Evolutionary conservation across 1,139 yeast genomes (phyloP), one percentile per base, ranked within the genome.

Genomic region (Blastobotrys apis): DNA sequence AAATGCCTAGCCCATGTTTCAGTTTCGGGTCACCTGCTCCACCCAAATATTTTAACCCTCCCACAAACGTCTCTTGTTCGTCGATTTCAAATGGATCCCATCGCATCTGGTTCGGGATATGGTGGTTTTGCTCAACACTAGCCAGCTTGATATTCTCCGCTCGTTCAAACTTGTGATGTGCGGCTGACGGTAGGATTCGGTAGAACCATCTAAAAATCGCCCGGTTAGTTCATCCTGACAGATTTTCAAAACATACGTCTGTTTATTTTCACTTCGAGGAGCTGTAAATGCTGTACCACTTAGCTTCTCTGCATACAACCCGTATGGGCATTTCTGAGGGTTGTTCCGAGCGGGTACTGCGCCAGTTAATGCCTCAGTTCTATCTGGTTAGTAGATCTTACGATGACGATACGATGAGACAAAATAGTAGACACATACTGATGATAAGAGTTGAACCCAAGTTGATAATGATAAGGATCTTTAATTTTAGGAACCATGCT

Each of bases 221-320:
- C 16, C 6, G 10, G 32, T 29, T 29, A 29, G 32, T 12, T 5
- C 13, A 17, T 15, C 19, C 8, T 9, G n/a, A 6, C 20, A 32
- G 10, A 5, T 32, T 32, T 15, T 15, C 21, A 19, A 19, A 17
- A 16, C 25, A 22, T 34, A 41, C 16, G 58, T 47, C 32, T 59
- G 63, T 39, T 54, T 51, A 45, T 56, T 57, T 39, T 53, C 53
- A 23, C 45, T 43, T 29, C 63, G 43, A 17, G 63, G 63, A 23
- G 60, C 59, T 3, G 61, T 58, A 38, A 59, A 59, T 2, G 63
- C 60, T 1, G 62, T 57, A 5, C 63, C 63, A 3, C 62, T 55
- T 4, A 59, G 47, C 48, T 59, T 58, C 46, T 59, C 63, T 6
- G 63, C 58, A 37, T 55, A 57, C 22, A 59, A 55, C 1, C 62